A percentile compares a stretch with the other conserved stretches of the same genome.
phyloP scores from a whole-genome alignment of 2,329 filamentous ascomycete species.

The Reticulascus tulasneorum region DNA sequence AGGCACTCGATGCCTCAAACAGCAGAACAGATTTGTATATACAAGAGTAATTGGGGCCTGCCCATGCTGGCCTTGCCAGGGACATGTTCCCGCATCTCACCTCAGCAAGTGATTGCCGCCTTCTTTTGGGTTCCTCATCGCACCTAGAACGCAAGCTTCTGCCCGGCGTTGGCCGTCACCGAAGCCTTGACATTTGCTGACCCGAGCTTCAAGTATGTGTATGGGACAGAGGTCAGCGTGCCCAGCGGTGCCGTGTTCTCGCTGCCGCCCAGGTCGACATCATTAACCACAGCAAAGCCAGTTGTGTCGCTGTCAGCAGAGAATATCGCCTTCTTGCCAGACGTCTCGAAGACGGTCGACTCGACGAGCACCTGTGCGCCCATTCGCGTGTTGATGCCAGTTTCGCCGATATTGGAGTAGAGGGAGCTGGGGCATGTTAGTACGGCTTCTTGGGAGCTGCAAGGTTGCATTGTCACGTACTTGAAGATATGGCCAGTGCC shows the following conservation, averaged over 20 bases:
- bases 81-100: no score
- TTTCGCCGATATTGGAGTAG: slow-evolving; percentile 36
- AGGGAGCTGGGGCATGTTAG: slow-evolving; percentile 41
- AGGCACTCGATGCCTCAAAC: no score
- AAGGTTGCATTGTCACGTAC: no score
- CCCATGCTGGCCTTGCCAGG: no score
- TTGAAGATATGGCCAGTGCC: slow-evolving; percentile 56
- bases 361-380: slow-evolving; percentile 57
- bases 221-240: slow-evolving; percentile 49
- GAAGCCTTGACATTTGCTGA: slow-evolving; percentile 40
- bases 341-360: slow-evolving; percentile 46
- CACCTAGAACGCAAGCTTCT: slow-evolving; percentile 30
- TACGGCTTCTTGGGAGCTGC: slow-evolving; percentile 13
- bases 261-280: slow-evolving; percentile 39
- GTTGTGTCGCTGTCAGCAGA: slow-evolving; percentile 35
- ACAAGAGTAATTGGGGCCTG: no score
- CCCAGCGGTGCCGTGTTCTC: slow-evolving; percentile 45
- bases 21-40: no score
- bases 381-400: slow-evolving; percentile 52
- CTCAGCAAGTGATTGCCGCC: no score
- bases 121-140: no score
- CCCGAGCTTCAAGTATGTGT: slow-evolving; percentile 43
- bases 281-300: slow-evolving; percentile 36
- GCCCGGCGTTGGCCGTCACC: slow-evolving; percentile 34
- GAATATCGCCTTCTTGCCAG: slow-evolving; percentile 30